Evolutionary conservation across 177 flowering plant species (phyloP), one percentile per base, ranked within the genome.

Genomic region (Vitis hybrid): DNA sequence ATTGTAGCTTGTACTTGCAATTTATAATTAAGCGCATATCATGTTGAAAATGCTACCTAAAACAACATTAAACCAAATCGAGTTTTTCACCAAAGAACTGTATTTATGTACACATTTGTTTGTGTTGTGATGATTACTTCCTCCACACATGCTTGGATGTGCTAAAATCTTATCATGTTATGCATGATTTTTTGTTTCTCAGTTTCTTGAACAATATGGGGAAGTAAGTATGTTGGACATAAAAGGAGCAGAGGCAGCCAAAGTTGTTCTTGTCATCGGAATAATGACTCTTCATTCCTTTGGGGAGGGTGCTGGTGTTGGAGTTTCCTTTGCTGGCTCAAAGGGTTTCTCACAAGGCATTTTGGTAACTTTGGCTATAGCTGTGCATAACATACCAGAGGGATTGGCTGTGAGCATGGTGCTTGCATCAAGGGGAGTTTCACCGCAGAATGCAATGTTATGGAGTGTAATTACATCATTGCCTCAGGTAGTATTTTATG

Each of bases 241-340:
- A 75, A 95, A 93, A 76, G 99, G 99, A 72, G 99, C 99, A 24
- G 99, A 93, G 72, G 99, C 99, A 32, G 73, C 91, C 64, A 95
- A 91, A 78, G 97, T 83, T 30, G 85, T 95, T 76, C 98, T 95
- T 82, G 98, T 95, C 51, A 82, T 95, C 78, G 99, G 99, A 61
- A 95, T 95, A 66, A 95, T 95, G 99, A 95, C 99, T 56, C 97
- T 95, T 74, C 98, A 95, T 83, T 93, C 99, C 65, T 95, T 95
- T 84, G 99, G 99, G 14, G 99, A 95, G 83, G 99, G 99, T 16
- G 92, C 99, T 54, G 99, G 99, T 68, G 99, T 95, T 77, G 99
- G 99, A 62, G 99, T 95, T 62, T 95, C 99, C 50, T 95, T 95
- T 88, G 99, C 99, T 71, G 99, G 99, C 51, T 85, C 99, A 10